These are phyloP conservation scores for Logfia minima DNA, from an alignment of 129 eudicot species.

Conservation along the genomic window DNA sequence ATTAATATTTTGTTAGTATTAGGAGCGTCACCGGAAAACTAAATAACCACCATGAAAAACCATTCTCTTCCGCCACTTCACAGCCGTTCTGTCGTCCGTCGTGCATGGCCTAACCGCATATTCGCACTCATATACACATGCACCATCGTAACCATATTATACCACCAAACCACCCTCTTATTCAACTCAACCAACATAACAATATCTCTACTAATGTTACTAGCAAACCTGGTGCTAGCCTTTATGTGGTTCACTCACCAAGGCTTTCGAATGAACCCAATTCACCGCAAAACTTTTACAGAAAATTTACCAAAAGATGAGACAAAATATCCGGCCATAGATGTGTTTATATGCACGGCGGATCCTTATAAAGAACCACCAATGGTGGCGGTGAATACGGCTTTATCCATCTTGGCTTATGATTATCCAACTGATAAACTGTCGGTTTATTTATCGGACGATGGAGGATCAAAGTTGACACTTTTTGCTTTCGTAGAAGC, in stretches of 20 bases:
- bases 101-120: constrained; percentile 48
- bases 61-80: constrained; percentile 36
- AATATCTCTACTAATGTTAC: constrained; percentile 27
- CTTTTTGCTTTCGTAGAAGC: constrained; percentile 54
- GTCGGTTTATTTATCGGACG: constrained; percentile 57
- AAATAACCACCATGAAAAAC: constrained; percentile 19
- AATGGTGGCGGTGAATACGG: constrained; percentile 52
- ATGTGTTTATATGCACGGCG: constrained; percentile 71
- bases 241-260: constrained; percentile 54
- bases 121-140: constrained; percentile 41
- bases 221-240: constrained; percentile 45
- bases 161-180: constrained; percentile 34
- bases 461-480: constrained; percentile 37
- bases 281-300: constrained; percentile 34
- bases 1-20: background rate
- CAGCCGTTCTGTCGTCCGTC: constrained; percentile 26
- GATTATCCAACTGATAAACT: constrained; percentile 56
- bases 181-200: constrained; percentile 34
- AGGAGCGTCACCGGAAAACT: background rate
- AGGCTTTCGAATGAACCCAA: constrained; percentile 50
- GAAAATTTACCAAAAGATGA: constrained; percentile 39
- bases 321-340: constrained; percentile 48
- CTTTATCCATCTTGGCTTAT: constrained; percentile 54
- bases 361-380: constrained; percentile 82
- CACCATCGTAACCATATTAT: constrained; percentile 37